Evolutionary conservation across 768 basidiomycete species (phyloP).

Genomic region (Mycena kentingensis): DNA sequence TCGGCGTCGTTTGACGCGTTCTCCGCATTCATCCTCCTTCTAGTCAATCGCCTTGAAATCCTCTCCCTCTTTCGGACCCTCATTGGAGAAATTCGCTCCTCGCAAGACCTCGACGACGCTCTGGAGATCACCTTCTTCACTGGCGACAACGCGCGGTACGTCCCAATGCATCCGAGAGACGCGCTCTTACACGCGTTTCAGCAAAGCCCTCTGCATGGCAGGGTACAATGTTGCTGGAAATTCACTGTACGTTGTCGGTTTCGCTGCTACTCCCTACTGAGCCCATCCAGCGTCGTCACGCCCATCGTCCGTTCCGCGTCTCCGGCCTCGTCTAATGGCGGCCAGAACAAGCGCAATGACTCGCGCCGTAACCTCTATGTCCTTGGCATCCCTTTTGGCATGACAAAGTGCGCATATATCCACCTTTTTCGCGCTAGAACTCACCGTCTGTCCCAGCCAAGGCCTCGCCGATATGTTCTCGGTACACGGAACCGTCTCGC

Average conservation of each 20-base stretch:
- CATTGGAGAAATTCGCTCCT: slow-evolving; percentile 57
- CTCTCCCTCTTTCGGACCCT: slow-evolving; percentile 57
- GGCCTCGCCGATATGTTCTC: slow-evolving; percentile 57
- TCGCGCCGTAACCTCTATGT: slow-evolving; percentile 84
- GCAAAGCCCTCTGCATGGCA: slow-evolving; percentile 69
- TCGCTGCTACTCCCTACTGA: slow-evolving; percentile 6
- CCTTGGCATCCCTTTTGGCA: slow-evolving; percentile 78
- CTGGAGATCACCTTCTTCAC: slow-evolving; percentile 57
- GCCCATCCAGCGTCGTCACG: slow-evolving; percentile 41
- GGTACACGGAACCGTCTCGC: slow-evolving; percentile 65
- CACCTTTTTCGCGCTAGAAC: background rate
- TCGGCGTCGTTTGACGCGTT: slow-evolving; percentile 1
- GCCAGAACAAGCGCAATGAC: slow-evolving; percentile 33
- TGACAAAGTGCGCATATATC: slow-evolving; percentile 58
- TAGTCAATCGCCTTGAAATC: slow-evolving; percentile 48
- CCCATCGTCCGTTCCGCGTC: slow-evolving; percentile 28
- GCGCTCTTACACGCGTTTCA: slow-evolving; percentile 26
- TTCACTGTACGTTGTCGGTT: slow-evolving; percentile 50
- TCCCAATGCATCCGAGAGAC: slow-evolving; percentile 5
- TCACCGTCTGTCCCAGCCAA: slow-evolving; percentile 26
- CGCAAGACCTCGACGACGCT: slow-evolving; percentile 42
- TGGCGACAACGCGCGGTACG: slow-evolving; percentile 56
- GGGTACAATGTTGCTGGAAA: slow-evolving; percentile 58
- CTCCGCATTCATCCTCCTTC: slow-evolving; percentile 4
- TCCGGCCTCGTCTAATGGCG: slow-evolving; percentile 26